Evolutionary conservation across 108 stramenopile species (phyloP).

Genomic region (Aurantiochytrium sp.): DNA sequence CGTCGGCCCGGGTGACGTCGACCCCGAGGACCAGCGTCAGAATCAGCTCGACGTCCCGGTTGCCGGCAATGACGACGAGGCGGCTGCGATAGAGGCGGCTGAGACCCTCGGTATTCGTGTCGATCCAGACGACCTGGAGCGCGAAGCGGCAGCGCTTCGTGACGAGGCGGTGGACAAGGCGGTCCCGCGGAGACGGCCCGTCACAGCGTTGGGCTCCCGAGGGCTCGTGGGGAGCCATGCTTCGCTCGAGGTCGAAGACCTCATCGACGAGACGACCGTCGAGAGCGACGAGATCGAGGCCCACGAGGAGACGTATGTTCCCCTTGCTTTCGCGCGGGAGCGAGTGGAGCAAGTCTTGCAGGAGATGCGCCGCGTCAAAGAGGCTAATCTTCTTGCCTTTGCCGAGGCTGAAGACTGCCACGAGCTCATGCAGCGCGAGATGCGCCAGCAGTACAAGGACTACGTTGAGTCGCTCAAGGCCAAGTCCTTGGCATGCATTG

Average conservation of each 20-base stretch:
- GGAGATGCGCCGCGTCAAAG: neutral
- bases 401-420: neutral
- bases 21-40: no score
- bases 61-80: neutral
- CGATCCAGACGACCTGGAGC: neutral
- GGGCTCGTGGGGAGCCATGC: slow-evolving; percentile 13
- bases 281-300: neutral
- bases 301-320: neutral
- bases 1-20: neutral
- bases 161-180: neutral
- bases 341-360: neutral
- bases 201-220: neutral
- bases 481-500: neutral
- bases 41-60: no score
- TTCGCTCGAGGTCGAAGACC: neutral
- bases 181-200: neutral
- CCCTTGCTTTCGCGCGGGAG: neutral
- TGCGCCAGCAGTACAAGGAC: neutral
- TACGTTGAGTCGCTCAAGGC: neutral
- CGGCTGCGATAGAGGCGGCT: neutral
- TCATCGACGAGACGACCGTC: neutral
- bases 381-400: neutral
- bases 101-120: neutral
- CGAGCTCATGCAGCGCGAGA: neutral
- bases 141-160: neutral